These are phyloP conservation scores for Phytophthora tubulina DNA, from an alignment of 352 stramenopile species.

Conservation along the genomic window DNA sequence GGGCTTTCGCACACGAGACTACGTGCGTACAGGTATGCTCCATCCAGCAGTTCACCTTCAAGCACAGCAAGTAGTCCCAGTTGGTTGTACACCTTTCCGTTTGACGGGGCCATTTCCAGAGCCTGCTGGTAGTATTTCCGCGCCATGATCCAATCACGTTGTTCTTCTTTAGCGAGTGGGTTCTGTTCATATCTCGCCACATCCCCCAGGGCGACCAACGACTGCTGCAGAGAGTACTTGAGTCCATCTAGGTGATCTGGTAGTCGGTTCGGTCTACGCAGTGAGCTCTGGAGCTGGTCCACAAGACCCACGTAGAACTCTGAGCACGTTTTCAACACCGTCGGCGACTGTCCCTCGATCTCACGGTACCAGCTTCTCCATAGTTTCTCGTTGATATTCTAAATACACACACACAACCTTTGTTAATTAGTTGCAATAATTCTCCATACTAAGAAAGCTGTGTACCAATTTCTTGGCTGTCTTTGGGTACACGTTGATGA, in stretches of 20 bases:
- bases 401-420: conserved; percentile 6
- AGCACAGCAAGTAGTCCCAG: conserved; percentile 56
- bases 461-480: conserved; percentile 48
- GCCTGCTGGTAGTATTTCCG: conserved; percentile 51
- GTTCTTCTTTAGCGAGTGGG: conserved; percentile 11
- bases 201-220: conserved; percentile 62
- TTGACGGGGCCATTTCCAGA: conserved; percentile 47
- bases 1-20: conserved; percentile 53
- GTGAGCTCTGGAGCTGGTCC: conserved; percentile 21
- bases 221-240: conserved; percentile 49
- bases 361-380: conserved; percentile 78
- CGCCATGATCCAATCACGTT: conserved; percentile 42
- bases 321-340: conserved; percentile 22
- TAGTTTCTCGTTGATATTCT: conserved; percentile 65
- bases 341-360: conserved; percentile 43
- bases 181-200: conserved; percentile 56
- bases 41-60: conserved; percentile 42
- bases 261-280: conserved; percentile 13
- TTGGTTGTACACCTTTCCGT: conserved; percentile 73
- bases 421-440: neutral
- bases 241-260: conserved; percentile 32
- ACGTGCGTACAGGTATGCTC: conserved; percentile 57
- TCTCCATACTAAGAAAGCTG: neutral
- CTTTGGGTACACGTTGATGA: conserved; percentile 49
- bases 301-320: conserved; percentile 46